phyloP scores from a whole-genome alignment of 768 basidiomycete genomes.

The Calocera cornea region DNA sequence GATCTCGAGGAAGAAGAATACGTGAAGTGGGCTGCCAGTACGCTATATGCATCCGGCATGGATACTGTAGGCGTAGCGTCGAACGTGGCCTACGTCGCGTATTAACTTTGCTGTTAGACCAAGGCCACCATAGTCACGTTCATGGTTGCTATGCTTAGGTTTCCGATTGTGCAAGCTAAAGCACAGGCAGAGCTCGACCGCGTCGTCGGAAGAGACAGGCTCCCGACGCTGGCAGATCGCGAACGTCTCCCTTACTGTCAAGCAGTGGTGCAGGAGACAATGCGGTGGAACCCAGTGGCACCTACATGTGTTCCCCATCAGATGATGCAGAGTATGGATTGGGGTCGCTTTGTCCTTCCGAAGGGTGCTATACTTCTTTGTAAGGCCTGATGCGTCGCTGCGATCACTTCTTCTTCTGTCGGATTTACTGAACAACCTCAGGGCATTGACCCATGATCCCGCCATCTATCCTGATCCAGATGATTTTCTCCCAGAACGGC shows the following conservation, averaged over 20 bases:
- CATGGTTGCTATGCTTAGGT: neutral
- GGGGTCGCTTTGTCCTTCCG: slow-evolving; percentile 19
- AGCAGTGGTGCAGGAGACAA: neutral
- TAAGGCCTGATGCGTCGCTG: slow-evolving; percentile 15
- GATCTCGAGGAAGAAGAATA: neutral
- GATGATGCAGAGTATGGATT: too few relatives aligned
- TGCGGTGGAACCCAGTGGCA: neutral
- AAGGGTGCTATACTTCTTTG: slow-evolving; percentile 19
- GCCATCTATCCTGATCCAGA: neutral
- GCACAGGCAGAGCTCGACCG: slow-evolving; percentile 20
- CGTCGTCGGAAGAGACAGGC: slow-evolving; percentile 16
- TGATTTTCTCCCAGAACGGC: neutral
- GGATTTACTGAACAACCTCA: neutral
- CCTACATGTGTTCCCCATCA: slow-evolving; percentile 13
- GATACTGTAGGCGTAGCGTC: too few relatives aligned
- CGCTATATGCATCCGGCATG: neutral
- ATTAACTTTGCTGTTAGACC: neutral
- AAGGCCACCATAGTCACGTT: neutral
- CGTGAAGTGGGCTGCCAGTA: neutral
- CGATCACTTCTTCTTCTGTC: neutral
- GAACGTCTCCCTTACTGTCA: neutral
- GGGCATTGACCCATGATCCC: neutral
- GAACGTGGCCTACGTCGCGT: too few relatives aligned
- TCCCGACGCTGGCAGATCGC: slow-evolving; percentile 15
- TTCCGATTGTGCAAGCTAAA: slow-evolving; percentile 17